phyloP scores from a whole-genome alignment of 148 eudicot species.

The Camellia japonica region DNA sequence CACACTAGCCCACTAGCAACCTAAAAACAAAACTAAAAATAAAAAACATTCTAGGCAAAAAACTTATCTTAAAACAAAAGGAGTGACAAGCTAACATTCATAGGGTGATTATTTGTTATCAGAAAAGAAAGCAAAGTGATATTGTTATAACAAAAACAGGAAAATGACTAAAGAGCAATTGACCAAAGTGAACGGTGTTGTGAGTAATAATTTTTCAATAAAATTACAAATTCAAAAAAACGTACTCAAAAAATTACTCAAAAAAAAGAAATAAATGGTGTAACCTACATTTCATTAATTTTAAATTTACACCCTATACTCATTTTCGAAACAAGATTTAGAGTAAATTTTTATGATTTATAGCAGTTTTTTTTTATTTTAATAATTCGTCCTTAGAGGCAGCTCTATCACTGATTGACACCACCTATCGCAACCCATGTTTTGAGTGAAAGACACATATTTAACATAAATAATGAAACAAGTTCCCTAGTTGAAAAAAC shows the following conservation, averaged over 20 bases:
- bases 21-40: no score
- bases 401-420: not conserved
- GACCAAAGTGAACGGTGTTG: not conserved
- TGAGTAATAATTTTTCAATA: not conserved
- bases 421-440: no score
- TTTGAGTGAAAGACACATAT: no score
- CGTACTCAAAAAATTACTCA: no score
- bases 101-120: not conserved
- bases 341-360: no score
- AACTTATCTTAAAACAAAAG: not conserved
- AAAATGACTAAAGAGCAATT: not conserved
- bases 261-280: no score
- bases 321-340: no score
- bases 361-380: no score
- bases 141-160: not conserved
- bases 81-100: not conserved
- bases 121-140: no score
- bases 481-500: not conserved
- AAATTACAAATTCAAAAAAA: no score
- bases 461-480: not conserved
- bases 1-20: not conserved
- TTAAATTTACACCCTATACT: no score
- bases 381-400: not conserved
- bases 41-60: not conserved
- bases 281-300: no score